phyloP scores from a whole-genome alignment of 2,329 filamentous ascomycete genomes.

The Verticillium tricorpus region DNA sequence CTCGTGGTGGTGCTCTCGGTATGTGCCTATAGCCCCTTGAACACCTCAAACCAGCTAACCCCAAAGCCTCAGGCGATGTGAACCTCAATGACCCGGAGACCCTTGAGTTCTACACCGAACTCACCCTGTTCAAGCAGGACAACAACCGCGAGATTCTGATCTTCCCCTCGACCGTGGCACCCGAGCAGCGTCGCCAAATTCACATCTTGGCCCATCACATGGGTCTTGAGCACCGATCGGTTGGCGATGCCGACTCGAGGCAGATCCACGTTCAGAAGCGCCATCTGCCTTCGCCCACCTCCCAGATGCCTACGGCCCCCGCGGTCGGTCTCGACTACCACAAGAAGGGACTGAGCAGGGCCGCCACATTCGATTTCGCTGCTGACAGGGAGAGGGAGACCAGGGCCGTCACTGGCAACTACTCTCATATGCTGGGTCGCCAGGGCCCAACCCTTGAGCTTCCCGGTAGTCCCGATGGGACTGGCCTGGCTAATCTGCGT shows the following conservation, averaged over 20 bases:
- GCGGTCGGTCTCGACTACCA: constrained; percentile 70
- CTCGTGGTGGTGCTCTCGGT: constrained; percentile 22
- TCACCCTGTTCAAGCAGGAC: constrained; percentile 84
- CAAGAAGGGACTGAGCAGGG: constrained; percentile 81
- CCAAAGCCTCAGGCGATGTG: constrained; percentile 51
- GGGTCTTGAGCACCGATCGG: constrained; percentile 85
- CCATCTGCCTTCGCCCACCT: constrained; percentile 45
- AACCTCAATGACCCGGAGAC: constrained; percentile 90
- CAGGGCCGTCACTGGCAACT: constrained; percentile 60
- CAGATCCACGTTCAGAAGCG: constrained; percentile 86
- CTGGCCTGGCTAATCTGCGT: constrained; percentile 67
- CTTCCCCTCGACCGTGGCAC: constrained; percentile 76
- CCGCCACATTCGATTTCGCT: constrained; percentile 96
- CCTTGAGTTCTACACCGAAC: constrained; percentile 83
- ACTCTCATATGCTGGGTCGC: constrained; percentile 67
- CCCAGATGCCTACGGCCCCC: constrained; percentile 51
- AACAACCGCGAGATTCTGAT: constrained; percentile 72
- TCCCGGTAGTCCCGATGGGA: constrained; percentile 68
- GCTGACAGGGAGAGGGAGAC: constrained; percentile 73
- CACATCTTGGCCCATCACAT: constrained; percentile 95
- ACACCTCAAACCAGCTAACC: constrained; percentile 5
- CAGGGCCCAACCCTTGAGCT: constrained; percentile 84
- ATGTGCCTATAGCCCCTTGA: constrained; percentile 8
- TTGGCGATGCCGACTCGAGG: constrained; percentile 79
- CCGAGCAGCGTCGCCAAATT: constrained; percentile 81